Evolutionary conservation across 306 rosid species (phyloP), one percentile per base, ranked within the genome.

Genomic region (Purshia tridentata): DNA sequence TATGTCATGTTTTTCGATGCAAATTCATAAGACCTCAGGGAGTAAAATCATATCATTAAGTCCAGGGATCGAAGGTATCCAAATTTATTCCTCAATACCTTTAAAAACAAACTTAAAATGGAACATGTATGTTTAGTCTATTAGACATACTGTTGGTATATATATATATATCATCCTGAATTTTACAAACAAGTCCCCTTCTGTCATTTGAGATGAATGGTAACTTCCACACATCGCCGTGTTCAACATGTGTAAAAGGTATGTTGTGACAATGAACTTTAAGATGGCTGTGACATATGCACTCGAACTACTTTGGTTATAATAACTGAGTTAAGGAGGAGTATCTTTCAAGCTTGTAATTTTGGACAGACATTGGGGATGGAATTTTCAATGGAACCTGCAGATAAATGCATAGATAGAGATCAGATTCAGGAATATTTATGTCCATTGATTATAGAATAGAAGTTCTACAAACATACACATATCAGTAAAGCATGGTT

Each of bases 331-430:
- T 49, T 45, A 37, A 10, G 51, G 55, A 67, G 60, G 40, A 67
- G 23, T 49, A 56, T 63, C 76, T 79, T 67, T 91, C 88, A 94
- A 72, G 78, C 78, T 82, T 83, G 87, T 75, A 94, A 75, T 80
- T 94, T 91, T 16, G 84, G 95, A 77, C 99, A 91, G 50, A 83
- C 73, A 57, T 67, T 50, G 13, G 91, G 63, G 65, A 65, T 87
- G 70, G 90, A 84, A 73, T 75, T 88, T 42, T 95, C 86, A 74
- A 84, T 75, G 69, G 99, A 81, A 76, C 99, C 99, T 94, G 88
- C 72, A 72, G 76, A 74, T 57, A 50, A 56, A 23, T 49, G 15
- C 8, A 60, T 8, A 72, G 81, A 74, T 15, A 84, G 74, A 65
- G 41, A 44, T 74, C 18, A 61, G 35, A 29, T 29, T 29, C 35